Conservation (phyloP, 2,329 filamentous ascomycete species). For the Scortechinia acanthostroma region DNA sequence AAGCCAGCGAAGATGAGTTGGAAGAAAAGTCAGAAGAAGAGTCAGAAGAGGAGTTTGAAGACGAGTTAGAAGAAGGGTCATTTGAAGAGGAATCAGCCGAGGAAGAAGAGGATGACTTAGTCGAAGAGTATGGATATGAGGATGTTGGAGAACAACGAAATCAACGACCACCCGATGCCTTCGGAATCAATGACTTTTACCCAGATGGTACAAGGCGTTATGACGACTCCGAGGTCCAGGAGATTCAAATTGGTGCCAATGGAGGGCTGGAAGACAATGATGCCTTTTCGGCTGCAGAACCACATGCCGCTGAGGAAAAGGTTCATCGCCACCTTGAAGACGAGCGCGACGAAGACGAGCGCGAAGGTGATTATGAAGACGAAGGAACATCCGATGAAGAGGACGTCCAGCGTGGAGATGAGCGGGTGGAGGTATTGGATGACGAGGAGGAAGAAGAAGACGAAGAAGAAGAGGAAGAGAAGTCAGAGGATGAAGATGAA, state of each 20-base stretch:
- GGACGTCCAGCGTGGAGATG: neutral
- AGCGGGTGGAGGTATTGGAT: slow-evolving; percentile 3
- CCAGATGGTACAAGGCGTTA: too few species aligned
- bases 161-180: too few species aligned
- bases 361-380: neutral
- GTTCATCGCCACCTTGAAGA: too few species aligned
- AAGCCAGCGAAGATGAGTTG: slow-evolving; percentile 3
- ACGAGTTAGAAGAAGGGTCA: slow-evolving; percentile 2
- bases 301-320: too few species aligned
- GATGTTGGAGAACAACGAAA: too few species aligned
- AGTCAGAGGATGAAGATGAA: slow-evolving; percentile 8
- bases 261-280: too few species aligned
- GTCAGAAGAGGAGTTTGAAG: slow-evolving; percentile 3
- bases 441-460: slow-evolving; percentile 5
- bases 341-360: too few species aligned
- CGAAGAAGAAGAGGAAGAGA: slow-evolving; percentile 5
- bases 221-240: too few species aligned
- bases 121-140: too few species aligned
- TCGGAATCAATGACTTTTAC: too few species aligned
- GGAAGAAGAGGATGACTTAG: neutral
- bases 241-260: too few species aligned
- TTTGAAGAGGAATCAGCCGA: neutral
- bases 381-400: neutral
- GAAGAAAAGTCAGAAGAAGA: slow-evolving; percentile 3
- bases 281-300: too few species aligned